phyloP scores from a whole-genome alignment of 1,284 basidiomycete genomes.

The Afroboletus lepidellus region DNA sequence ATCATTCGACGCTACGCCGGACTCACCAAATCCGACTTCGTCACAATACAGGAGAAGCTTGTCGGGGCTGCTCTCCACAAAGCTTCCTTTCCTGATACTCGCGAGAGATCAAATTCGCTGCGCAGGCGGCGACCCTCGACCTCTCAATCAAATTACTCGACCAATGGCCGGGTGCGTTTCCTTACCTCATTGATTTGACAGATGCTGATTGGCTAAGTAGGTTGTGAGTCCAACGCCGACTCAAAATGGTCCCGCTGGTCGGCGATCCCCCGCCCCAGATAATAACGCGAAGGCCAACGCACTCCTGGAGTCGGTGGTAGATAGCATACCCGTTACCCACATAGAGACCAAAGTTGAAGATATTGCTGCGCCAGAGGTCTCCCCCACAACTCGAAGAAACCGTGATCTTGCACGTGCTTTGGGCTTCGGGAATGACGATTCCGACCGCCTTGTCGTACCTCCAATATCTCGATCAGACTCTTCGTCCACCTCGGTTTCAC shows the following conservation, averaged over 20 bases:
- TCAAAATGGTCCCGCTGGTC: constrained; percentile 27
- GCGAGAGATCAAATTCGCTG: constrained; percentile 57
- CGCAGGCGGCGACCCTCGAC: constrained; percentile 72
- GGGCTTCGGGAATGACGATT: constrained; percentile 50
- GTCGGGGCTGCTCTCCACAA: constrained; percentile 59
- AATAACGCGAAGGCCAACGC: constrained; percentile 58
- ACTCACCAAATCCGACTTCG: constrained; percentile 65
- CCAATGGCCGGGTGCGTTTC: constrained; percentile 50
- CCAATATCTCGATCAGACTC: constrained; percentile 20
- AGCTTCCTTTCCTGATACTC: constrained; percentile 51
- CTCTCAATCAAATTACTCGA: constrained; percentile 74
- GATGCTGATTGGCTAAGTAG: constrained; percentile 35
- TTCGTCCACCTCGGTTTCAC: constrained; percentile 28
- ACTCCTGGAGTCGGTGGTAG: constrained; percentile 64
- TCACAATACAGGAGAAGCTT: constrained; percentile 69
- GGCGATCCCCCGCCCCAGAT: constrained; percentile 40
- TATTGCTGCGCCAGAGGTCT: constrained; percentile 34
- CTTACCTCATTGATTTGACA: constrained; percentile 3
- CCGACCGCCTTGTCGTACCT: constrained; percentile 27
- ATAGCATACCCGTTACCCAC: constrained; percentile 52
- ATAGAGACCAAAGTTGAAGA: constrained; percentile 30
- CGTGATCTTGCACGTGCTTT: constrained; percentile 70
- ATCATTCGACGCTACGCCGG: constrained; percentile 62
- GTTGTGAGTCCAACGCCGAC: constrained; percentile 50
- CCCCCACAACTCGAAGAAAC: constrained; percentile 57